Base-by-base conservation (phyloP, 2,329 filamentous ascomycete species). In the Tolypocladium capitatum region DNA sequence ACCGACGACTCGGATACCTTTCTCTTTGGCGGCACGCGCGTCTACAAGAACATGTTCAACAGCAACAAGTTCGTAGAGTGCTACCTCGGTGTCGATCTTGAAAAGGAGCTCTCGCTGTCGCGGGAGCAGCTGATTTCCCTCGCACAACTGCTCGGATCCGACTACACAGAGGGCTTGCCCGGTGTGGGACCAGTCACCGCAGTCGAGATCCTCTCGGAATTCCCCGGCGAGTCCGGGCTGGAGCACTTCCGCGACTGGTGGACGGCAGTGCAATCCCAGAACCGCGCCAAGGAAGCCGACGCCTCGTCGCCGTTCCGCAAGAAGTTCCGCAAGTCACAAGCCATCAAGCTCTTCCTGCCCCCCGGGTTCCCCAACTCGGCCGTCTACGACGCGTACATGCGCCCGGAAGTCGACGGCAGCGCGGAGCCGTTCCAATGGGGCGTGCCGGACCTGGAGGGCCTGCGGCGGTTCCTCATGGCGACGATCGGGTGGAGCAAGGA, bases 21-120 rank as follows among this genome's bases (percentile, higher is more conserved):
- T 60, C 76, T 98, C 1, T 98, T 98, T 63, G 94, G 92, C 18
- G 94, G 92, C 34, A 98, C 89, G 0, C 77, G 91, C 18, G 85
- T 98, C 21, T 98, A 98, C 74, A 98, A 98, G 66, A 98, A 98
- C 70, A 94, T 98, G 89, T 98, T 98, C 73, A 98, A 96, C 66
- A 84, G 88, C 57, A 92, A 92, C 64, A 98, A 98, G 63, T 94
- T 88, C 57, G 92, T 98, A 38, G 92, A 98, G 68, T 97, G 92
- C 67, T 98, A 97, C 61, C 76, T 98, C 10, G 70, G 81, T 2
- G 73, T 71, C 0, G 92, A 98, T 59, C 72, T 98, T 0, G 87
- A 94, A 58, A 85, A 85, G 56, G 94, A 98, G 57, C 83, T 96
- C 52, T 87, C 86, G 0, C 77, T 98, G 0, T 84, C 86, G 3